Base-by-base conservation (phyloP, 2,329 filamentous ascomycete genomes). In the Pseudohalonectria lignicola region DNA sequence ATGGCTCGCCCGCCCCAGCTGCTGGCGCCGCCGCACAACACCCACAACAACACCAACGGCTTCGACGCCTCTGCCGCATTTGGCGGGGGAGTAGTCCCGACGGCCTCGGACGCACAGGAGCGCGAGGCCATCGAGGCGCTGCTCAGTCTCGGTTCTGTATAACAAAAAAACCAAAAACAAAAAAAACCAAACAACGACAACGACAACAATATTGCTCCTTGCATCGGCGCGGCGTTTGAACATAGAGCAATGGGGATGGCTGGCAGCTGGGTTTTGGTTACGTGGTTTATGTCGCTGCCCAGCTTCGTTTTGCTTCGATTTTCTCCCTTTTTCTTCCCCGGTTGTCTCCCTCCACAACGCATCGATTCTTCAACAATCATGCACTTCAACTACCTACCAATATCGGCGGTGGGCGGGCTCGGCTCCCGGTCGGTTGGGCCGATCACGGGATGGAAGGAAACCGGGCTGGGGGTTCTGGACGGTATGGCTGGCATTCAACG, bases 61-160 rank as follows among this genome's bases (percentile, higher is more conserved):
- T 62, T 76, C 50, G 63, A 67, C 42, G 61, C 63, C 35, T 55
- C 74, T 46, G 63, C 61, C 45, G 61, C 60, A 38, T n/a, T n/a
- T n/a, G n/a, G n/a, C n/a, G n/a, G n/a, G n/a, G n/a, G n/a, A n/a
- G n/a, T n/a, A n/a, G 12, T 12, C 23, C 8, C 23, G 12, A 60
- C 70, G 43, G 60, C 72, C 43, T 71, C 76, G 39, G 76, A 81
- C 55, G 73, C 77, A 43, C 80, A 86, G 60, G 85, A 90, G 66
- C 79, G 80, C 50, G 84, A 86, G 59, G 85, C 85, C 39, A 75
- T 88, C 46, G 84, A 86, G 59, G 85, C 84, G 47, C 75, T 90
- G 53, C 67, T 92, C 53, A 76, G 79, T 58, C 80, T 92, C 59
- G 82, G 84, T 62, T 88, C 83, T 74, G 67, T 80, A 74, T 81